phyloP scores from a whole-genome alignment of 306 rosid genomes.

The Castanea sativa region DNA sequence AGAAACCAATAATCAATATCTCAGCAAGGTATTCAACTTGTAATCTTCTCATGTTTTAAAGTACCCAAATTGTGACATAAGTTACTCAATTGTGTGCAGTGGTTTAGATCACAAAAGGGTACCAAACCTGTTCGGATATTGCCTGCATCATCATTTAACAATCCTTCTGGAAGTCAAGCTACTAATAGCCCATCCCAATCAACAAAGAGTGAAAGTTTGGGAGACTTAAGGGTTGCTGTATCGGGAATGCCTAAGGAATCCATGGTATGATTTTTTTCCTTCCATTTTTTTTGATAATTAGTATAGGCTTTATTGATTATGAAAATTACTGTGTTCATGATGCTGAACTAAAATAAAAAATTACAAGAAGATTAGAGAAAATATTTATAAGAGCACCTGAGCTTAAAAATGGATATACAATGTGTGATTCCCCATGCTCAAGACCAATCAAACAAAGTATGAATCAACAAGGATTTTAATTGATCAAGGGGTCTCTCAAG shows the following conservation, averaged over 20 bases:
- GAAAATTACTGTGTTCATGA: too few species aligned
- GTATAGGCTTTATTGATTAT: too few species aligned
- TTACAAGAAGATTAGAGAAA: too few species aligned
- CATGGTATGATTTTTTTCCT: constrained; percentile 46
- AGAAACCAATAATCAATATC: constrained; percentile 67
- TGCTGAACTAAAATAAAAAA: too few species aligned
- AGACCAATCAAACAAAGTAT: too few species aligned
- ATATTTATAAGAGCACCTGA: too few species aligned
- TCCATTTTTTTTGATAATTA: background rate
- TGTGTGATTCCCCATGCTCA: too few species aligned
- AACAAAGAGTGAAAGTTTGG: constrained; percentile 52
- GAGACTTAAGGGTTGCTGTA: constrained; percentile 66
- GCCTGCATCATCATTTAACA: constrained; percentile 49
- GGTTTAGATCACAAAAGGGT: constrained; percentile 89
- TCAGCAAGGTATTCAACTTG: constrained; percentile 54
- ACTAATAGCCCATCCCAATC: constrained; percentile 45
- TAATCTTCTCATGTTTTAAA: constrained; percentile 8
- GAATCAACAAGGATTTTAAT: too few species aligned
- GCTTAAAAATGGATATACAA: too few species aligned
- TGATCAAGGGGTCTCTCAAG: too few species aligned
- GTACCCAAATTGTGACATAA: constrained; percentile 18
- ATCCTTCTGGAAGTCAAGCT: constrained; percentile 46
- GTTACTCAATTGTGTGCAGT: constrained; percentile 51
- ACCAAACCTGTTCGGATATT: constrained; percentile 64
- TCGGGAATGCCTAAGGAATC: constrained; percentile 60